Percentiles rank a stretch among this genome's conserved stretches.
Evolutionary conservation across 345 rosid species (phyloP).

Genomic region (Populus davidiana): DNA sequence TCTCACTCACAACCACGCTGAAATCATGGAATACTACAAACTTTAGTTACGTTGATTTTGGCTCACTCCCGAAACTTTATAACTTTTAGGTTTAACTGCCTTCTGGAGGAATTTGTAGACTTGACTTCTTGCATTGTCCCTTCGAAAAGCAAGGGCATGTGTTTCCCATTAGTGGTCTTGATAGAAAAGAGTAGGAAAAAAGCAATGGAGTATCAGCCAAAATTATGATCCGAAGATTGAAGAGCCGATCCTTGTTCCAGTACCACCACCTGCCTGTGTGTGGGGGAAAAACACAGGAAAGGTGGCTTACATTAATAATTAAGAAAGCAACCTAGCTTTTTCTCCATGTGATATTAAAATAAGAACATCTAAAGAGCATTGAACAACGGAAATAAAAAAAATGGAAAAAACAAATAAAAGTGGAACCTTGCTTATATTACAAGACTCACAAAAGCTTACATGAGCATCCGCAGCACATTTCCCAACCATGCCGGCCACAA

Average conservation of each 20-base stretch:
- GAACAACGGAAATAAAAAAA: not conserved
- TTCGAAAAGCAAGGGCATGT: not conserved
- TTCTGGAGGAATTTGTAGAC: not conserved
- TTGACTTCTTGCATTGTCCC: not conserved
- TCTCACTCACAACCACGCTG: not conserved
- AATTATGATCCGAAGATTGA: not conserved
- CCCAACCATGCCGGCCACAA: constrained; percentile 14
- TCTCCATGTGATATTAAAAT: constrained; percentile 1
- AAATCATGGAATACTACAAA: not conserved
- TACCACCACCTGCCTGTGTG: not conserved
- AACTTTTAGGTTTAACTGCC: not conserved
- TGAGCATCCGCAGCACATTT: constrained; percentile 22
- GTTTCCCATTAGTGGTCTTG: not conserved
- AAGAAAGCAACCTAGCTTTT: constrained; percentile 32
- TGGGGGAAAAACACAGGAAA: not conserved
- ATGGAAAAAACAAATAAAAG: not conserved
- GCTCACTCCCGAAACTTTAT: not conserved
- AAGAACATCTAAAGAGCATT: not conserved
- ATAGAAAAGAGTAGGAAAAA: not conserved
- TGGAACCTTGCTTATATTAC: constrained; percentile 22
- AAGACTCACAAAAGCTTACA: constrained; percentile 21
- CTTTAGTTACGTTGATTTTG: not conserved
- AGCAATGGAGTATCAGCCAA: not conserved
- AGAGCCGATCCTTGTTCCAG: not conserved
- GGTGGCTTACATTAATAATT: not conserved